Evolutionary conservation across 2,329 filamentous ascomycete species (phyloP).

Genomic region (Alternaria sp.): DNA sequence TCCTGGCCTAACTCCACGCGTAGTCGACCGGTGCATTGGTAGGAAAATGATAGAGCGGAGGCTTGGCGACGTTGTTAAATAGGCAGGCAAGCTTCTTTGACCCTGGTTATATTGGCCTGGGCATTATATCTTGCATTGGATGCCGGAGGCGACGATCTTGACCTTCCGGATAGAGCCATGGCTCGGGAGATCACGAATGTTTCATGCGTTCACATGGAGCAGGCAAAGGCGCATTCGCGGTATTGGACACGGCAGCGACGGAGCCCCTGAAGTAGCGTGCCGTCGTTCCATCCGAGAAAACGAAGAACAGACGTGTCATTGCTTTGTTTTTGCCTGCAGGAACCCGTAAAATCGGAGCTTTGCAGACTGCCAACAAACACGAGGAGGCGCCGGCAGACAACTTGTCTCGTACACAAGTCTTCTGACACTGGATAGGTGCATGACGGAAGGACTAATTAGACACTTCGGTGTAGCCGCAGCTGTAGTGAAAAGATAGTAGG

Average conservation of each 20-base stretch:
- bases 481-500: slow-evolving; percentile 16
- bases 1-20: slow-evolving; percentile 16
- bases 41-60: slow-evolving; percentile 9
- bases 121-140: slow-evolving; percentile 26
- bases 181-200: slow-evolving; percentile 15
- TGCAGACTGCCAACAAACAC: slow-evolving; percentile 13
- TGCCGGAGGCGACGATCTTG: slow-evolving; percentile 8
- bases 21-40: slow-evolving; percentile 12
- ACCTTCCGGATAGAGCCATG: slow-evolving; percentile 28
- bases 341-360: slow-evolving; percentile 22
- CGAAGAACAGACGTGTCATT: not conserved
- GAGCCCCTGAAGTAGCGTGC: slow-evolving; percentile 5
- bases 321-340: slow-evolving; percentile 22
- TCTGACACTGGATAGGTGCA: slow-evolving; percentile 8
- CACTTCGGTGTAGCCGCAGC: slow-evolving; percentile 10
- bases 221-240: not conserved
- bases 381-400: slow-evolving; percentile 6
- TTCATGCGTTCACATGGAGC: slow-evolving; percentile 10
- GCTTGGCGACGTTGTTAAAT: slow-evolving; percentile 28
- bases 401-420: not conserved
- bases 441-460: slow-evolving; percentile 3
- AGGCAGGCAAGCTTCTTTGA: slow-evolving; percentile 27
- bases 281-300: not conserved
- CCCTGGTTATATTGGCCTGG: slow-evolving; percentile 19
- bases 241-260: not conserved